Conservation (phyloP, 78 protist species). For the Diacronema lutheri region DNA sequence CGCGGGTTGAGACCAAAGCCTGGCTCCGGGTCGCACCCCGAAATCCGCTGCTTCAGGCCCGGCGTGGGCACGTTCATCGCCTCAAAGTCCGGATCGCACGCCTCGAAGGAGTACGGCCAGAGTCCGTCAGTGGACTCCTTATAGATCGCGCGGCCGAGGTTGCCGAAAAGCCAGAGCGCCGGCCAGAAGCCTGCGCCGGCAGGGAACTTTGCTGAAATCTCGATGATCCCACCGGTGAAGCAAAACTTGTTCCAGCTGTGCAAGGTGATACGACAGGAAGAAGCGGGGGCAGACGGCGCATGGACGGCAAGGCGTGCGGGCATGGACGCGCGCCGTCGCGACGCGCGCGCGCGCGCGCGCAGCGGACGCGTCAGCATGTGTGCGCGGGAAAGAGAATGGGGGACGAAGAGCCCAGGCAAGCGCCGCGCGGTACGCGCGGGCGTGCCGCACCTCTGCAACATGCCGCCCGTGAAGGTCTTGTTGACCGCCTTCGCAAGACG, state of each 20-base stretch:
- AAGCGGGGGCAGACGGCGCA: too few species aligned
- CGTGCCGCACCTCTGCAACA: too few species aligned
- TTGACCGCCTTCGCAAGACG: too few species aligned
- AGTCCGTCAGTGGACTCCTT: not conserved
- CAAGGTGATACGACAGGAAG: too few species aligned
- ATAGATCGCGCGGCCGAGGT: not conserved
- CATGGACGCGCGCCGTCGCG: too few species aligned
- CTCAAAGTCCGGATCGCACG: not conserved
- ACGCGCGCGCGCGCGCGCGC: too few species aligned
- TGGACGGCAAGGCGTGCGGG: too few species aligned
- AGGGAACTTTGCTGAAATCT: not conserved
- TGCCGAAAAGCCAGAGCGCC: slow-evolving; percentile 8
- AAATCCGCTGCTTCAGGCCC: not conserved
- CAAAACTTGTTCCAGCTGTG: slow-evolving; percentile 22
- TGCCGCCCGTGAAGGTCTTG: too few species aligned
- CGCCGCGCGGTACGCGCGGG: too few species aligned
- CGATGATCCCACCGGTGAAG: slow-evolving; percentile 14
- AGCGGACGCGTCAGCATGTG: too few species aligned
- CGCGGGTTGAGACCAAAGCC: not conserved
- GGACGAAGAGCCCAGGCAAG: too few species aligned
- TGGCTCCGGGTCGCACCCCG: not conserved
- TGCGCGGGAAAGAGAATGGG: too few species aligned
- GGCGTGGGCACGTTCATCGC: not conserved
- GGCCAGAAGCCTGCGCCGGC: slow-evolving; percentile 9
- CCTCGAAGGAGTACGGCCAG: slow-evolving; percentile 1